Conservation (phyloP, 2,329 filamentous ascomycete species). For the Fusarium napiforme region DNA sequence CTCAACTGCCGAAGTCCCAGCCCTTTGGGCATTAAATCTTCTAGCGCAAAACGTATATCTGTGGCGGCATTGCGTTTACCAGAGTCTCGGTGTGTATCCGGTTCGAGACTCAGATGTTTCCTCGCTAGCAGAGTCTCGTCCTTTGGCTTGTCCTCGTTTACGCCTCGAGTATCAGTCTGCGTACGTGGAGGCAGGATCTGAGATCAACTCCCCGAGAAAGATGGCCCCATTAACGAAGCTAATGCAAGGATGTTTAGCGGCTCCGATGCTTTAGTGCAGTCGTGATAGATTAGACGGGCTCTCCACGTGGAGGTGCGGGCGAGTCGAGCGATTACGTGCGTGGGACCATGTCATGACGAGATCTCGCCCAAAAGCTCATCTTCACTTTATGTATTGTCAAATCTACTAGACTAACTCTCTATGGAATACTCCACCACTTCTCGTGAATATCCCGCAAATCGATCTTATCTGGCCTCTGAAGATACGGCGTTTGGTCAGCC, state of each 20-base stretch:
- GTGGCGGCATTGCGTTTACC: slow-evolving; percentile 22
- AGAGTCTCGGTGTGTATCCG: neutral
- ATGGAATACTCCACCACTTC: slow-evolving; percentile 69
- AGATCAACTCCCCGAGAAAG: slow-evolving; percentile 12
- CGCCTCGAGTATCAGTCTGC: neutral
- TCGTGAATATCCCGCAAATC: slow-evolving; percentile 74
- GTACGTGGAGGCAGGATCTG: neutral
- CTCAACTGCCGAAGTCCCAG: slow-evolving; percentile 14
- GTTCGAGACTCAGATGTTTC: neutral
- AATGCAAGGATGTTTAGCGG: neutral
- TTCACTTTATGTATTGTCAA: neutral
- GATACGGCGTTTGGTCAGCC: slow-evolving; percentile 72
- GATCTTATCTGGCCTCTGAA: slow-evolving; percentile 64
- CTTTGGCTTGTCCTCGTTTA: neutral
- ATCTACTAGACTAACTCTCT: neutral
- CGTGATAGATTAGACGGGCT: slow-evolving; percentile 1
- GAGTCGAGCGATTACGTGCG: slow-evolving; percentile 33
- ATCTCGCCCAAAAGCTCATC: neutral
- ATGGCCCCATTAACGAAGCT: neutral
- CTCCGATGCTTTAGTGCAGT: slow-evolving; percentile 12
- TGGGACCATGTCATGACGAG: slow-evolving; percentile 22
- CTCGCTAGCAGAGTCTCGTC: neutral
- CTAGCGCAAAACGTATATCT: slow-evolving; percentile 23
- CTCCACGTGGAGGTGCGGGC: slow-evolving; percentile 17
- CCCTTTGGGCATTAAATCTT: neutral